Evolutionary conservation across 2,329 filamentous ascomycete genomes (phyloP).

Genomic region (Botryosphaeria dothidea): DNA sequence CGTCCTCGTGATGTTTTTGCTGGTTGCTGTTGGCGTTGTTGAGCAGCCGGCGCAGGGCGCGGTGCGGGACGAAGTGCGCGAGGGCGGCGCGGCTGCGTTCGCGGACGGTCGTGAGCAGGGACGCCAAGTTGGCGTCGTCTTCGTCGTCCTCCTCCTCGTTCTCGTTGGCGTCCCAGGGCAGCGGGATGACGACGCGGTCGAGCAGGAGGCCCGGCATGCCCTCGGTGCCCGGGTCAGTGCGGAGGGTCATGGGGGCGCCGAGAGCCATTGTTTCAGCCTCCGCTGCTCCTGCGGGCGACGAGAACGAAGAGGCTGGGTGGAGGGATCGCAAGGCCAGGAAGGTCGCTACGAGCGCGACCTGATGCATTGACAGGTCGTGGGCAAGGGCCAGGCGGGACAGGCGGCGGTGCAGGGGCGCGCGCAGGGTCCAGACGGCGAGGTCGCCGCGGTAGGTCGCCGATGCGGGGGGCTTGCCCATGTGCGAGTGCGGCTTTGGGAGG

Average conservation of each 20-base stretch:
- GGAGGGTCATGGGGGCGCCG: constrained; percentile 15
- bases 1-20: background rate
- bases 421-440: background rate
- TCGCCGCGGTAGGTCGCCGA: background rate
- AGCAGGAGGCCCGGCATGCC: constrained; percentile 16
- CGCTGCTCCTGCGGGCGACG: no score
- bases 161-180: background rate
- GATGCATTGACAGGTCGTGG: background rate
- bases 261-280: background rate
- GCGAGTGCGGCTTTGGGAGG: background rate
- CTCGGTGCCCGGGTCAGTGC: constrained; percentile 16
- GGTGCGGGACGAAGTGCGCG: background rate
- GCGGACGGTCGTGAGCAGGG: background rate
- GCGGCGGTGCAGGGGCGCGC: background rate
- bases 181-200: constrained; percentile 13
- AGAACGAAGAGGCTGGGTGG: background rate
- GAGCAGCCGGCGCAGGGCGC: background rate
- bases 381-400: background rate
- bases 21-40: no score
- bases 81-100: background rate
- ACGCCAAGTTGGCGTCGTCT: background rate
- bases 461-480: background rate
- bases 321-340: constrained; percentile 2
- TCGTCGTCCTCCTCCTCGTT: background rate
- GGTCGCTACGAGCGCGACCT: constrained; percentile 5